Base-by-base conservation (phyloP, 306 rosid species). In the Rubus idaeus region DNA sequence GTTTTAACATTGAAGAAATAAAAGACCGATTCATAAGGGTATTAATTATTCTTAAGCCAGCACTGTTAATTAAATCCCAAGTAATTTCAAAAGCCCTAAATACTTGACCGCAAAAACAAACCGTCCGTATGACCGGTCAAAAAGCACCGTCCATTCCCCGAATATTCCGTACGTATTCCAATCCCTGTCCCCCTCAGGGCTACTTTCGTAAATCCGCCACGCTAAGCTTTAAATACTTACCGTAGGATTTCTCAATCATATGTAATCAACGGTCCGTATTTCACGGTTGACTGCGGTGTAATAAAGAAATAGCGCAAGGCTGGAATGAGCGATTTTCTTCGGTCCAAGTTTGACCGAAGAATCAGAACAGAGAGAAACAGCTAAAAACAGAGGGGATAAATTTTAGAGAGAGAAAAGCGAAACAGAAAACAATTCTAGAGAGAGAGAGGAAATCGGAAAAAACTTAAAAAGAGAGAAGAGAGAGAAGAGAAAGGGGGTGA, bases 281-380 rank as follows among this genome's bases (percentile, higher is more conserved):
- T 10, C 35, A 5, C 11, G 74, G 83, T 83, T 85, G 91, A 85
- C 91, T 30, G 47, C 11, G 6, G 82, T 58, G 70, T 80, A 35
- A 72, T 69, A 77, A 77, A 75, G 58, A 79, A 73, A 37, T 20
- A 68, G 49, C 50, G 76, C 23, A 21, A 35, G 72, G 76, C 72
- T 26, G 78, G 80, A 87, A 87, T 80, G 88, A 79, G 77, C 82
- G 90, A 85, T 70, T 61, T 72, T 75, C 57, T 42, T 51, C 51
- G 57, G 81, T 84, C 79, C 58, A 26, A 56, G 80, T 82, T 80
- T 87, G 87, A 88, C 85, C 85, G 68, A 5, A 65, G 69, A 30
- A 30, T 30, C 35, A 30, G 35, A 75, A 45, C 44, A 66, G 71
- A 78, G 78, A 78, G 35, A 78, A 76, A 76, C 62, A 44, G 82